Conservation (phyloP, 306 rosid genomes). For the Ormosia emarginata region DNA sequence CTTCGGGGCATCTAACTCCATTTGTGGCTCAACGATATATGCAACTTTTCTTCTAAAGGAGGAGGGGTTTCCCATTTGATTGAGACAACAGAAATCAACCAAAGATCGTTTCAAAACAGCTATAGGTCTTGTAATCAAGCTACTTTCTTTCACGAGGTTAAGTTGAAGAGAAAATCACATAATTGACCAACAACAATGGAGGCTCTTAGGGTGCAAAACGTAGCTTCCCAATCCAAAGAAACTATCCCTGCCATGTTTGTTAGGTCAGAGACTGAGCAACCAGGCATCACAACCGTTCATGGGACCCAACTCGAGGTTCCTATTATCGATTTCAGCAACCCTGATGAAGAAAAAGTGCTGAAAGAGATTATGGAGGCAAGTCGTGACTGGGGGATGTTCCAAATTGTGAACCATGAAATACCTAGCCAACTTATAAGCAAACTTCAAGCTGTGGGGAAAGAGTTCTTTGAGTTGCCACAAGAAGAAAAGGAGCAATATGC, state of each 20-base stretch:
- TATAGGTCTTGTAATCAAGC: neutral
- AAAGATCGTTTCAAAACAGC: neutral
- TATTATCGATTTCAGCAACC: conserved; percentile 34
- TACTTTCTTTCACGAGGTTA: neutral
- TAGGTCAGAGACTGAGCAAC: conserved; percentile 44
- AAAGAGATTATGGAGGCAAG: conserved; percentile 31
- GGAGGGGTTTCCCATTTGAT: neutral
- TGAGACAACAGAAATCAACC: neutral
- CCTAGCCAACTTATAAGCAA: conserved; percentile 34
- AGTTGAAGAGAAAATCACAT: neutral
- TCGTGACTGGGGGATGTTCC: conserved; percentile 60
- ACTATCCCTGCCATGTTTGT: conserved; percentile 41
- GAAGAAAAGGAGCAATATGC: conserved; percentile 55
- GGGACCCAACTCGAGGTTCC: conserved; percentile 39
- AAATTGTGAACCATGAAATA: conserved; percentile 52
- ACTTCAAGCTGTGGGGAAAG: conserved; percentile 42
- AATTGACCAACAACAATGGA: neutral
- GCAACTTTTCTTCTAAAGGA: neutral
- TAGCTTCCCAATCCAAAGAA: conserved; percentile 31
- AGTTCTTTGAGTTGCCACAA: conserved; percentile 42
- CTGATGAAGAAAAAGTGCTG: conserved; percentile 28
- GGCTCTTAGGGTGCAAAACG: conserved; percentile 39
- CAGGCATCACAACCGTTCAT: conserved; percentile 48
- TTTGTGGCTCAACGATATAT: neutral
- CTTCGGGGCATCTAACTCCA: neutral